Evolutionary conservation across 345 rosid species (phyloP), one percentile per base, ranked within the genome.

Genomic region (Litchi chinensis): DNA sequence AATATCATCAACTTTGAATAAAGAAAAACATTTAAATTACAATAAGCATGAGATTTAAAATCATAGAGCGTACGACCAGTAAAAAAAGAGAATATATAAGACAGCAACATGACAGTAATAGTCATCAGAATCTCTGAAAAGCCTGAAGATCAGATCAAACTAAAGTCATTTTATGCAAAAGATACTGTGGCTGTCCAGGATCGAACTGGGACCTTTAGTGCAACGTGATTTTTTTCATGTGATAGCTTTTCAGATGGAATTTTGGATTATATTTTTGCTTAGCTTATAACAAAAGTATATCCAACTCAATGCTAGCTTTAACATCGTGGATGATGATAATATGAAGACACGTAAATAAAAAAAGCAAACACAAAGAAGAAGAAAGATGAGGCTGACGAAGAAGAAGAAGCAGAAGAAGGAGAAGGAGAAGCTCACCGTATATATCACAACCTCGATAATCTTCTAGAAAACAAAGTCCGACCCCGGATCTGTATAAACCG

Each of bases 261-360:
- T 60, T 62, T 41, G 52, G 52, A 32, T 39, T 65, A 2, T 68
- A 70, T 65, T 22, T 28, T 81, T 81, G 71, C 83, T 86, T 85
- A 65, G 80, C 87, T 80, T 82, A 71, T 41, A 81, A 64, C 79
- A 82, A 68, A 83, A 83, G 83, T 86, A 86, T 79, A 60, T 69
- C 39, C 78, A 54, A 54, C 68, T 16, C 68, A 46, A 39, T 54
- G 57, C 16, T 72, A 32, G 37, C 37, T 41, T n/a, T 68, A 59
- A 74, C 40, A 46, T 59, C 76, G 39, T 68, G 6, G 50, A 65
- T 79, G 64, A 70, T 73, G 70, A 67, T 69, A 63, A 22, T 43
- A 59, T 32, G 66, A 13, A 74, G 68, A 68, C 41, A 62, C 41
- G n/a, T 73, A 26, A 46, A 57, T 44, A 12, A 8, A 3, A 28